These are phyloP conservation scores for Umbellularia californica DNA, from an alignment of 164 flowering plant genomes.

Conservation along the genomic window DNA sequence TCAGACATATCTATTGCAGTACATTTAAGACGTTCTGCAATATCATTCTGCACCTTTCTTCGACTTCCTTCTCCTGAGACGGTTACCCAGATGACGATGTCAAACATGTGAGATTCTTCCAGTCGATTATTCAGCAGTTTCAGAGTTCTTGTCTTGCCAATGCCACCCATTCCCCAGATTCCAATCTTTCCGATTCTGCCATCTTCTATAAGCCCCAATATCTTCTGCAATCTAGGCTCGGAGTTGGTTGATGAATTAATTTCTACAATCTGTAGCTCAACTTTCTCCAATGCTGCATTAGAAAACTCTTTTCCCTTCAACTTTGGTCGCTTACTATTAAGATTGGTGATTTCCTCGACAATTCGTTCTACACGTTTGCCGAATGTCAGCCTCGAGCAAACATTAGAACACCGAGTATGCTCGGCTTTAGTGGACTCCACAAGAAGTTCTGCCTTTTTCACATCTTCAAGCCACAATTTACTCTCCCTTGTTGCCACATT, in stretches of 20 bases:
- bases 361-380: background rate
- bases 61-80: background rate
- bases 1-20: background rate
- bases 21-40: background rate
- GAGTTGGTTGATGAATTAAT: background rate
- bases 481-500: too few species aligned
- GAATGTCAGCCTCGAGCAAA: background rate
- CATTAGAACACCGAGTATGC: background rate
- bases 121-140: constrained; percentile 7
- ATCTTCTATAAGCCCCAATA: constrained; percentile 1
- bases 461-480: constrained; percentile 8
- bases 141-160: constrained; percentile 13
- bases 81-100: background rate
- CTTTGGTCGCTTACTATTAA: background rate
- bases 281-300: background rate
- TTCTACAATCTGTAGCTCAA: background rate
- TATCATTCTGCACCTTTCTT: background rate
- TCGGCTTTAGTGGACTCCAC: background rate
- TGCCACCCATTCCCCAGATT: constrained; percentile 16
- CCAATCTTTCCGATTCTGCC: constrained; percentile 2
- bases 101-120: background rate
- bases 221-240: background rate
- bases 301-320: background rate
- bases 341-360: background rate
- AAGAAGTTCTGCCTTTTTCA: background rate